Evolutionary conservation across 257 asterid genomes (phyloP).

Genomic region (Solanum chiquidenum): DNA sequence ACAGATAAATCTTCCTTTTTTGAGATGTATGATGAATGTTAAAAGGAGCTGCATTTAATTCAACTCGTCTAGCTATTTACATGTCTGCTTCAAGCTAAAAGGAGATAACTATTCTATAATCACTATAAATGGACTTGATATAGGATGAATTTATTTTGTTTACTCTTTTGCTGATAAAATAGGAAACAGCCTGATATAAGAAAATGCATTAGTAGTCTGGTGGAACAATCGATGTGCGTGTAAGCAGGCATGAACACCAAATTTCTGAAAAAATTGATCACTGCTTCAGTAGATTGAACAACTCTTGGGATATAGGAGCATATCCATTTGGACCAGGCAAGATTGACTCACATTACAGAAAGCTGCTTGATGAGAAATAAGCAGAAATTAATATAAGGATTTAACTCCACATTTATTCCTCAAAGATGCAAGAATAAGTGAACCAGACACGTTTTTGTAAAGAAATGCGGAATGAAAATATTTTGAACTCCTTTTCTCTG

Average conservation of each 20-base stretch:
- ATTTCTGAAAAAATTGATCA: not conserved
- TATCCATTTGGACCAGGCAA: not conserved
- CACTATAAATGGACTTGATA: not conserved
- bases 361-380: not conserved
- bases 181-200: not conserved
- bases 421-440: not conserved
- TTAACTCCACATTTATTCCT: not conserved
- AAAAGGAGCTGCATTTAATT: not conserved
- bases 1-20: not conserved
- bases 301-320: not conserved
- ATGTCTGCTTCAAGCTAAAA: not conserved
- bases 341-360: not conserved
- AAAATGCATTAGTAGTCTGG: not conserved
- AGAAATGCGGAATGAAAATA: not conserved
- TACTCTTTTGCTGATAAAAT: not conserved
- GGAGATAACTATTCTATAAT: not conserved
- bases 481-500: not conserved
- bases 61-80: not conserved
- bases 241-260: not conserved
- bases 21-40: not conserved
- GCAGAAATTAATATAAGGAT: not conserved
- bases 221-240: not conserved
- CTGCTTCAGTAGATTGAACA: not conserved
- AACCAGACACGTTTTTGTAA: not conserved
- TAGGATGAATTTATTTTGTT: not conserved